A percentile compares a stretch with the other conserved stretches of the same genome.
Evolutionary conservation across 345 rosid genomes (phyloP).

Genomic region (Cardamine resedifolia): DNA sequence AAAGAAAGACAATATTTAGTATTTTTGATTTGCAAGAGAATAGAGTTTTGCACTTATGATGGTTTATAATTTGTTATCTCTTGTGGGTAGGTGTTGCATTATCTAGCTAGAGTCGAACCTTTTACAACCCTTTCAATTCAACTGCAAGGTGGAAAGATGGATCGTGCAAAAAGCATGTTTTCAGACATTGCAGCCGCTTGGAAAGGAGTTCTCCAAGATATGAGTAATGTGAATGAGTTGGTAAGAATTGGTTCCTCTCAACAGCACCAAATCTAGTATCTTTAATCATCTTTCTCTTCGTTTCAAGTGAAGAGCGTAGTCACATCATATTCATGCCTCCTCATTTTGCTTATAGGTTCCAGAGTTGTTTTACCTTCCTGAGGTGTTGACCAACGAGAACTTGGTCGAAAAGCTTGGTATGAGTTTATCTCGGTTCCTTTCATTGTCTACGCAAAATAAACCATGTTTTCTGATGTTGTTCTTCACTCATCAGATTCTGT

Average conservation of each 20-base stretch:
- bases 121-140: constrained; percentile 85
- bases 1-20: neutral
- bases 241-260: constrained; percentile 44
- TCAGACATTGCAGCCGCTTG: constrained; percentile 83
- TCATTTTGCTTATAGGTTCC: constrained; percentile 64
- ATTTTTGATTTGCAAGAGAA: constrained; percentile 8
- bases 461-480: constrained; percentile 18
- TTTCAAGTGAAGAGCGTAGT: constrained; percentile 12
- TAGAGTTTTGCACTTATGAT: constrained; percentile 7
- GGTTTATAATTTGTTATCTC: constrained; percentile 17
- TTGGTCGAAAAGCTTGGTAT: constrained; percentile 78
- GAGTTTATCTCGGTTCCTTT: constrained; percentile 29
- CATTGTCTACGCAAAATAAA: constrained; percentile 6
- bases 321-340: constrained; percentile 23
- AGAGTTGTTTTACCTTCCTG: constrained; percentile 96
- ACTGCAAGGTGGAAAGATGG: constrained; percentile 83
- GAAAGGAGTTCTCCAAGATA: constrained; percentile 93
- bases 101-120: constrained; percentile 92
- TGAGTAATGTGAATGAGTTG: constrained; percentile 96
- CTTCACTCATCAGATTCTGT: constrained; percentile 61
- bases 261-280: constrained; percentile 5
- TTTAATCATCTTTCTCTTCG: constrained; percentile 3
- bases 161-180: constrained; percentile 77
- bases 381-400: constrained; percentile 79
- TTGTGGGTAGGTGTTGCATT: constrained; percentile 71